Evolutionary conservation across 108 stramenopile genomes (phyloP).

Genomic region (Mayamaea pseudoterrestris): DNA sequence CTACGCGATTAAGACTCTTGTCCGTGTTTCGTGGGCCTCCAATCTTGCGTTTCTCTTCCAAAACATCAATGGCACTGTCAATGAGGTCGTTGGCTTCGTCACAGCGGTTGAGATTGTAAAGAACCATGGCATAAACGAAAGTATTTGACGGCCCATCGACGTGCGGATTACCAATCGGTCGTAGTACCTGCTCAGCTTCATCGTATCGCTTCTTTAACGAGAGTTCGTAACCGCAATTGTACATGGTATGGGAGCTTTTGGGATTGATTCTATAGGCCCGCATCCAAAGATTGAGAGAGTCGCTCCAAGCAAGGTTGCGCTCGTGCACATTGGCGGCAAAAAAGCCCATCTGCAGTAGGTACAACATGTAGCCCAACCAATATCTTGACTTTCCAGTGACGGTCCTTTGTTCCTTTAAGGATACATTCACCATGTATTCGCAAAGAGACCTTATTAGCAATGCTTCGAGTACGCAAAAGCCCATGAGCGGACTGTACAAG

Average conservation of each 20-base stretch:
- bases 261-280: conserved; percentile 34
- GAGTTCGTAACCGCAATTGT: conserved; percentile 48
- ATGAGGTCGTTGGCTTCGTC: conserved; percentile 18
- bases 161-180: conserved; percentile 29
- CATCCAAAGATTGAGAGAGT: conserved; percentile 26
- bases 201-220: conserved; percentile 28
- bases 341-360: conserved; percentile 23
- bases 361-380: conserved; percentile 17
- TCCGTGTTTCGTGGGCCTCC: conserved; percentile 27
- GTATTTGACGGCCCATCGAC: conserved; percentile 34
- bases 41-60: conserved; percentile 20
- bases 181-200: conserved; percentile 33
- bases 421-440: background rate
- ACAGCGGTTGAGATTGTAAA: conserved; percentile 30
- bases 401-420: background rate
- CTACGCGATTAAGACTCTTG: conserved; percentile 7
- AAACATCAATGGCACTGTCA: conserved; percentile 29
- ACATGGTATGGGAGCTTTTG: conserved; percentile 30
- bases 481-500: conserved; percentile 38
- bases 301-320: conserved; percentile 37
- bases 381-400: background rate
- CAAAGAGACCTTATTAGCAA: conserved; percentile 11
- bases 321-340: conserved; percentile 24
- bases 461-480: conserved; percentile 34
- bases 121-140: conserved; percentile 45